phyloP scores from a whole-genome alignment of 179 eudicot genomes.

The Actinidia arguta region DNA sequence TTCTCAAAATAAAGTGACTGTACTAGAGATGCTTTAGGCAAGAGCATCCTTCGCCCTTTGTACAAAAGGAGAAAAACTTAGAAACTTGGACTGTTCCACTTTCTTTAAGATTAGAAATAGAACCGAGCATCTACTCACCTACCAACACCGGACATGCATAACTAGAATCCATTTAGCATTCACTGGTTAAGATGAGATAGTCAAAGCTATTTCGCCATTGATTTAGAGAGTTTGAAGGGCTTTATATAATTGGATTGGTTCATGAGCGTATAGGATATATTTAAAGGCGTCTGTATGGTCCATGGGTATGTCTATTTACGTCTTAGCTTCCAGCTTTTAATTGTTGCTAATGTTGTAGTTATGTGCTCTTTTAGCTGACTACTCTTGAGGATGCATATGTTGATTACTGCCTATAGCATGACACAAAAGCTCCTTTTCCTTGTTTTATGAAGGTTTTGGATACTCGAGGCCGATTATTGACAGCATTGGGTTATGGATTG shows the following conservation, averaged over 20 bases:
- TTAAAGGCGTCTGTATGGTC: not conserved
- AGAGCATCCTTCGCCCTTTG: not conserved
- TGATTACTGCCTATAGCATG: not conserved
- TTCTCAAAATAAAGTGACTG: not conserved
- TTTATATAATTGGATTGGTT: not conserved
- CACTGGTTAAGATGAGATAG: not conserved
- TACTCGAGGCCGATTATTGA: slow-evolving; percentile 59
- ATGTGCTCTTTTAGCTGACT: not conserved
- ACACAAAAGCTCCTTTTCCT: not conserved
- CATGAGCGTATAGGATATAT: not conserved
- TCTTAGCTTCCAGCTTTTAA: not conserved
- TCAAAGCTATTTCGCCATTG: not conserved
- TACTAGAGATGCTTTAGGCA: too few species aligned
- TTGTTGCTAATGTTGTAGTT: not conserved
- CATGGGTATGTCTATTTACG: not conserved
- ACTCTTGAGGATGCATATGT: not conserved
- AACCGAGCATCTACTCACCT: not conserved
- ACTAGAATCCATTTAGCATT: not conserved
- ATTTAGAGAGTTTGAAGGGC: slow-evolving; percentile 24
- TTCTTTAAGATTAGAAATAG: not conserved
- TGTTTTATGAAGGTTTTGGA: slow-evolving; percentile 52
- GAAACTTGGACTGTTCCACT: not conserved
- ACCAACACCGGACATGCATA: not conserved
- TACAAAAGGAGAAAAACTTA: not conserved
- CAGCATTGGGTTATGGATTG: slow-evolving; percentile 64